Base-by-base conservation (phyloP, 495 filamentous ascomycete genomes). In the Neurospora sp. region DNA sequence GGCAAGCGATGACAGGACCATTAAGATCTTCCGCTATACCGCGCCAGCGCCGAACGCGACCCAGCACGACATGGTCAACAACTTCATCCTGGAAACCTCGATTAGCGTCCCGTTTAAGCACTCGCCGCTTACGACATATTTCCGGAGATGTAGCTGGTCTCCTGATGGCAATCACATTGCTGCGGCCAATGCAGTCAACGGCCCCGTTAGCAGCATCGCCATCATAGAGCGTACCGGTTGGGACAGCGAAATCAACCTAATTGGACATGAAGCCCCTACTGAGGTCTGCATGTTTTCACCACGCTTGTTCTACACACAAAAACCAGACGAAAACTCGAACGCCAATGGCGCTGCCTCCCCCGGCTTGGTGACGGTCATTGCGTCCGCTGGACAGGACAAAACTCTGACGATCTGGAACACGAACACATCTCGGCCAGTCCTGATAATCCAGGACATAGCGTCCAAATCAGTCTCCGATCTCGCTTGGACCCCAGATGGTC, bases 281-380 rank as follows among this genome's bases (percentile, higher is more conserved):
- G 96, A 98, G 83, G 96, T 98, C 14, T 98, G 95, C 84, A 92
- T 96, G 74, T 99, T 99, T 79, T 97, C 94, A 14, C 96, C 96
- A 9, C 87, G 96, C 72, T 82, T 98, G 44, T 98, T 98, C 59
- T 81, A 86, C 81, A 90, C 90, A n/a, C 87, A 87, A 39, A 87
- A 92, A 41, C 92, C 92, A 14, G 40, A 76, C 66, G 84, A 85
- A 48, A 83, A 80, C 40, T 79, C 74, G 0, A 41, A 76, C 4
- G 77, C 79, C 38, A 82, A 83, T 69, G 81, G 79, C 23, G 66
- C 69, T 35, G 70, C 79, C 41, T 66, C 79, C 16, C 54, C 78
- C 4, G 74, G 81, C 59, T 84, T 93, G n/a, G 92, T 97, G 5
- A 98, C 95, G 0, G 96, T 98, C 0, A 96, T 98, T 78, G 96